Evolutionary conservation across 2,329 filamentous ascomycete genomes (phyloP).

Genomic region (Talaromyces amestolkiae): DNA sequence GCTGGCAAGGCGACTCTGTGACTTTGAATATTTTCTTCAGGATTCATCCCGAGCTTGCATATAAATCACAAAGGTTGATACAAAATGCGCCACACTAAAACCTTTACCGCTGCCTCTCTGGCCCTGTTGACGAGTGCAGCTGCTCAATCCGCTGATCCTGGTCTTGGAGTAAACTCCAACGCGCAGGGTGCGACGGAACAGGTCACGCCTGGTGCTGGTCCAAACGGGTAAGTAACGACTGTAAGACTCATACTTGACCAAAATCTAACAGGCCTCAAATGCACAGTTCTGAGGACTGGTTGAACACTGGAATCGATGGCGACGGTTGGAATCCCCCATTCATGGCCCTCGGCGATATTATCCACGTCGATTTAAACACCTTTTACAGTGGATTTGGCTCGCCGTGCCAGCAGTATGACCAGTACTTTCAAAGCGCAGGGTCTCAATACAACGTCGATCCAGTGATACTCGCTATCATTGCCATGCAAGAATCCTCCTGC

Average conservation of each 20-base stretch:
- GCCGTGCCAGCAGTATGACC: constrained; percentile 32
- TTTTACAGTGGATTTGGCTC: constrained; percentile 23
- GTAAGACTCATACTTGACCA: background rate
- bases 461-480: constrained; percentile 36
- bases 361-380: constrained; percentile 22
- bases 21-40: background rate
- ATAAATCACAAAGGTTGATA: background rate
- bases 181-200: constrained; percentile 14
- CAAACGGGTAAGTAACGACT: constrained; percentile 9
- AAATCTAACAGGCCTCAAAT: background rate
- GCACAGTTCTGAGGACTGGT: constrained; percentile 14
- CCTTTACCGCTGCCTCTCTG: constrained; percentile 6
- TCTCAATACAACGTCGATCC: constrained; percentile 34
- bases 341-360: constrained; percentile 25
- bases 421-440: constrained; percentile 33
- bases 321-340: constrained; percentile 37
- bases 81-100: constrained; percentile 3
- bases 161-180: constrained; percentile 14
- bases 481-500: constrained; percentile 40
- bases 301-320: constrained; percentile 13
- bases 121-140: constrained; percentile 8
- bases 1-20: background rate
- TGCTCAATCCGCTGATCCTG: constrained; percentile 15
- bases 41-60: background rate
- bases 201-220: constrained; percentile 13